phyloP scores from a whole-genome alignment of 768 basidiomycete genomes.

The Hygrophoropsis aurantiaca region DNA sequence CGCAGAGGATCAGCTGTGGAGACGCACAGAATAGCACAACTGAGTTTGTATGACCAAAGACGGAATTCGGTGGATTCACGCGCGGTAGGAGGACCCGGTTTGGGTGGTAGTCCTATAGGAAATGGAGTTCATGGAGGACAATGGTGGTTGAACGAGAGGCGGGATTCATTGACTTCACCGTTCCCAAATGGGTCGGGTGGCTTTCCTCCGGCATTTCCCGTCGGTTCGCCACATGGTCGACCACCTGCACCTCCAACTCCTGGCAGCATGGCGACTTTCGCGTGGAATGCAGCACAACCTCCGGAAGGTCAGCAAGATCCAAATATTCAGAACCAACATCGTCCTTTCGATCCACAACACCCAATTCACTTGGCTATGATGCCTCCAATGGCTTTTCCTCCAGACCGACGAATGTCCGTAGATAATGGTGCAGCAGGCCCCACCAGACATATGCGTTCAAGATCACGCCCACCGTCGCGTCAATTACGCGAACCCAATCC shows the following conservation, averaged over 20 bases:
- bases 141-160: constrained; percentile 67
- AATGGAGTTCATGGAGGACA: constrained; percentile 27
- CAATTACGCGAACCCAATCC: constrained; percentile 46
- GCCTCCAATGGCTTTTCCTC: constrained; percentile 55
- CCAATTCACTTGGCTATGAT: constrained; percentile 48
- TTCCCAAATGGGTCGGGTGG: constrained; percentile 60
- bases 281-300: constrained; percentile 61
- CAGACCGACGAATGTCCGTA: constrained; percentile 79
- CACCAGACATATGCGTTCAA: constrained; percentile 58
- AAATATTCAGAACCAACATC: constrained; percentile 39
- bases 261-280: constrained; percentile 65
- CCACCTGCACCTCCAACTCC: constrained; percentile 56
- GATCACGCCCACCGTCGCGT: constrained; percentile 73
- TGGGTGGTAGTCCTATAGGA: constrained; percentile 16
- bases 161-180: constrained; percentile 72
- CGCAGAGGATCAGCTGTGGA: constrained; percentile 84
- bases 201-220: constrained; percentile 57
- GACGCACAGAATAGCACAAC: constrained; percentile 69
- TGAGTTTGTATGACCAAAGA: constrained; percentile 71
- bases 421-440: constrained; percentile 49
- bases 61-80: constrained; percentile 76
- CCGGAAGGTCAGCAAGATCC: constrained; percentile 46
- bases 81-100: constrained; percentile 29
- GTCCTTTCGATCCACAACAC: constrained; percentile 49
- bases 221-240: constrained; percentile 64